Conservation (phyloP, 1,139 yeast species). For the Sugiyamaella novakii region DNA sequence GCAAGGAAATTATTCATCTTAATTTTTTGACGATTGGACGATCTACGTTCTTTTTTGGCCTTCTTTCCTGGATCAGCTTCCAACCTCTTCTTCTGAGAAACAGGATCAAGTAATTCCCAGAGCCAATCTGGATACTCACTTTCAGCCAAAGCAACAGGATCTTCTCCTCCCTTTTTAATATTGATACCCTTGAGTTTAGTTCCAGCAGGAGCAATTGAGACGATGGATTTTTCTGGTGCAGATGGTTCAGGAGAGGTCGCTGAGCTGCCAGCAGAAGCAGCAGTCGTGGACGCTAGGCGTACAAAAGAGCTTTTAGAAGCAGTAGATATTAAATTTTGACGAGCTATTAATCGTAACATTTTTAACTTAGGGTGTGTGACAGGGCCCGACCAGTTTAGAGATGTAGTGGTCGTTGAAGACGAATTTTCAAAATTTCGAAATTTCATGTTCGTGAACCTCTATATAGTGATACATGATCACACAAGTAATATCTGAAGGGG, state of each 20-base stretch:
- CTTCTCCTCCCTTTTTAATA: slow-evolving; percentile 75
- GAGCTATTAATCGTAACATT: slow-evolving; percentile 13
- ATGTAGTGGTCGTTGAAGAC: neutral
- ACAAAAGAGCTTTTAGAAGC: neutral
- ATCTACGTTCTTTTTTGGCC: slow-evolving; percentile 70
- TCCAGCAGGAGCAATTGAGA: slow-evolving; percentile 67
- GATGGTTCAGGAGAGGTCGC: slow-evolving; percentile 2
- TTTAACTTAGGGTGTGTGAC: neutral
- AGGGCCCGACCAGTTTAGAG: too few species aligned
- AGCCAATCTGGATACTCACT: slow-evolving; percentile 93
- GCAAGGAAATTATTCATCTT: slow-evolving; percentile 71
- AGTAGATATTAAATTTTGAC: neutral
- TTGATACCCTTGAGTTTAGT: slow-evolving; percentile 74
- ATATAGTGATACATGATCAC: neutral
- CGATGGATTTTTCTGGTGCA: slow-evolving; percentile 25
- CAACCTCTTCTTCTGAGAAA: slow-evolving; percentile 55
- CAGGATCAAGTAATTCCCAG: slow-evolving; percentile 80
- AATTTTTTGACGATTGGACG: slow-evolving; percentile 66
- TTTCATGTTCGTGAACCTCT: slow-evolving; percentile 12
- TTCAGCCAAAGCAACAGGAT: slow-evolving; percentile 88
- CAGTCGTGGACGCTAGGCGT: slow-evolving; percentile 2
- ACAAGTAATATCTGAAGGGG: too few species aligned
- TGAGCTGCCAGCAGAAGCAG: slow-evolving; percentile 7
- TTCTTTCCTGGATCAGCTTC: slow-evolving; percentile 63
- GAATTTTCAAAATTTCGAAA: slow-evolving; percentile 7